A percentile compares a stretch with the other conserved stretches of the same genome.
These are phyloP conservation scores for Magnaporthales sp. DNA, from an alignment of 2,329 filamentous ascomycete genomes.

Conservation along the genomic window DNA sequence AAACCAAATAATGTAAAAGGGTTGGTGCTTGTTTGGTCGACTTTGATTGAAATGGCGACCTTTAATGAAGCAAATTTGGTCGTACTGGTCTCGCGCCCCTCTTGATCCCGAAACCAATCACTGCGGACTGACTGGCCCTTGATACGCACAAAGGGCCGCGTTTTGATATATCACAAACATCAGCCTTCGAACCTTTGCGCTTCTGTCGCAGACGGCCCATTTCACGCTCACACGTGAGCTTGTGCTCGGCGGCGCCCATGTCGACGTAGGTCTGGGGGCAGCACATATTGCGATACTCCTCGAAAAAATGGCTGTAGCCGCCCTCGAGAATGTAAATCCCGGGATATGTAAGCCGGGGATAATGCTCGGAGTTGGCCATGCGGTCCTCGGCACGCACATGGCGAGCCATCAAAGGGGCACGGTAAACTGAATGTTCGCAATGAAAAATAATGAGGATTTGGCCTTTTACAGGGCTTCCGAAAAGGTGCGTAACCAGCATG, in stretches of 20 bases:
- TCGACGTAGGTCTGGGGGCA: slow-evolving; percentile 94
- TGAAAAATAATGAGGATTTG: slow-evolving; percentile 85
- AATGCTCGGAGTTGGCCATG: slow-evolving; percentile 72
- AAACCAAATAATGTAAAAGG: too few relatives aligned
- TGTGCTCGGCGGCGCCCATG: slow-evolving; percentile 89
- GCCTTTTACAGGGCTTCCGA: slow-evolving; percentile 55
- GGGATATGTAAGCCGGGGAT: slow-evolving; percentile 85
- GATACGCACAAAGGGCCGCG: too few relatives aligned
- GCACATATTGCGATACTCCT: slow-evolving; percentile 69
- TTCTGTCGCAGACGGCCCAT: slow-evolving; percentile 85
- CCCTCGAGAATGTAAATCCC: slow-evolving; percentile 96
- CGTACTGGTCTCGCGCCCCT: too few relatives aligned
- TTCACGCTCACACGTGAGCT: slow-evolving; percentile 86
- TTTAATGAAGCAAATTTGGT: too few relatives aligned
- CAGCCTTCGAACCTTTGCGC: slow-evolving; percentile 52
- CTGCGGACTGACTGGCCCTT: too few relatives aligned
- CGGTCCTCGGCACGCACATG: slow-evolving; percentile 87
- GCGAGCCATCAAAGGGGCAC: slow-evolving; percentile 92
- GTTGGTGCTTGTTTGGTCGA: too few relatives aligned
- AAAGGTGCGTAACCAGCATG: slow-evolving; percentile 68
- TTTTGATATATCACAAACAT: too few relatives aligned
- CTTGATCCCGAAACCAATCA: too few relatives aligned
- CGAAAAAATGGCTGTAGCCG: slow-evolving; percentile 90
- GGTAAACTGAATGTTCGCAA: slow-evolving; percentile 96
- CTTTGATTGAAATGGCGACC: too few relatives aligned